These are phyloP conservation scores for Penicillium paradoxum DNA, from an alignment of 495 filamentous ascomycete species.

Conservation along the genomic window DNA sequence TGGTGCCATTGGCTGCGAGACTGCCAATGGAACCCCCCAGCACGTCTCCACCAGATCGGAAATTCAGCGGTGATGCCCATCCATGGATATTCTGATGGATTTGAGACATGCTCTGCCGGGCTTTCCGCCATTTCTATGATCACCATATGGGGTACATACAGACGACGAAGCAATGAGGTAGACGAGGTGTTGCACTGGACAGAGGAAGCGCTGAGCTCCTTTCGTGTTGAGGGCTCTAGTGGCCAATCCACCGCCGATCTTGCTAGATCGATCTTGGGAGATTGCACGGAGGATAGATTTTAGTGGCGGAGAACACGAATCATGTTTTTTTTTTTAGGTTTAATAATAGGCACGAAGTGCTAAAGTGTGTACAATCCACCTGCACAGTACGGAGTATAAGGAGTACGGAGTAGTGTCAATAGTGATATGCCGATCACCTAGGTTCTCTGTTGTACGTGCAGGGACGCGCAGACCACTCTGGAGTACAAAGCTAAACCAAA, in stretches of 20 bases:
- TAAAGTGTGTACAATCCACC: no score
- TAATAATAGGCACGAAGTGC: background rate
- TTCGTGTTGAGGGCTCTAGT: no score
- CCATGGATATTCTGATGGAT: background rate
- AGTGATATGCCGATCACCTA: slow-evolving; percentile 3
- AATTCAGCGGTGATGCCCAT: slow-evolving; percentile 15
- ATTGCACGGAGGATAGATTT: slow-evolving; percentile 1
- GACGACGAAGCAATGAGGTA: no score
- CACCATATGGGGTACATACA: no score
- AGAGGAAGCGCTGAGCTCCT: no score
- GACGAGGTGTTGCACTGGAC: no score
- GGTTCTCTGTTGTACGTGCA: no score
- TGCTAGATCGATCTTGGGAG: slow-evolving; percentile 12
- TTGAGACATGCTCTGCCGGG: background rate
- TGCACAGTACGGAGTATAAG: background rate
- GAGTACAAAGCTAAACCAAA: background rate
- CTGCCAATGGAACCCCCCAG: slow-evolving; percentile 1
- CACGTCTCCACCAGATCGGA: slow-evolving; percentile 18
- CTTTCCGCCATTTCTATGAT: no score
- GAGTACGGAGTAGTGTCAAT: background rate
- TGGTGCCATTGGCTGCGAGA: slow-evolving; percentile 9
- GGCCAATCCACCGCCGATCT: slow-evolving; percentile 5
- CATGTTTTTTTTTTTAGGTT: background rate
- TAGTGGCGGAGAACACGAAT: background rate
- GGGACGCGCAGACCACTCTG: slow-evolving; percentile 2